A percentile compares a stretch with the other conserved stretches of the same genome.
phyloP scores from a whole-genome alignment of 208 protist genomes.

The Trypanosoma vivax region DNA sequence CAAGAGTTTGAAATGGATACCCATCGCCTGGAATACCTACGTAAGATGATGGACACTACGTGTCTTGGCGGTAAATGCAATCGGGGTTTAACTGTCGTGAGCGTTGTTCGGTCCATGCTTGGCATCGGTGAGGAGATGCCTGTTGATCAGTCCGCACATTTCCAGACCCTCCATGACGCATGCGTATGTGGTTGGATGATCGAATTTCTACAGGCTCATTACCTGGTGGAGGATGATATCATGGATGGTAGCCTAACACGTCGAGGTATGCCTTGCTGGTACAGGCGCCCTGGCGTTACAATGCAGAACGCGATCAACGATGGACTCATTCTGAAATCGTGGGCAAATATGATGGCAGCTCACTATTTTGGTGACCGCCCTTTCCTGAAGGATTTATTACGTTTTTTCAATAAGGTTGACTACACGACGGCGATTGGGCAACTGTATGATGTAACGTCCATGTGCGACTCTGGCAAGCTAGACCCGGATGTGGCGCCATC shows the following conservation, averaged over 20 bases:
- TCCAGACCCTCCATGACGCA: constrained; percentile 77
- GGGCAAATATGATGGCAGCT: constrained; percentile 88
- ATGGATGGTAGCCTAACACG: constrained; percentile 95
- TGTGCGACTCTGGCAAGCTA: constrained; percentile 87
- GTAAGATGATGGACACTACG: constrained; percentile 80
- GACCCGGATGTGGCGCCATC: constrained; percentile 57
- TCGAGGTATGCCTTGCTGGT: constrained; percentile 95
- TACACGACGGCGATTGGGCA: constrained; percentile 95
- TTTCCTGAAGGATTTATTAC: constrained; percentile 86
- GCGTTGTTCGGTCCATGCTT: constrained; percentile 57
- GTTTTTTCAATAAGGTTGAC: constrained; percentile 88
- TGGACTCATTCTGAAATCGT: constrained; percentile 91
- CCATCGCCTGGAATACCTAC: constrained; percentile 64
- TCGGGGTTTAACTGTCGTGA: constrained; percentile 77
- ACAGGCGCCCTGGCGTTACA: constrained; percentile 85
- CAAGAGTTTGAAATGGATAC: constrained; percentile 64
- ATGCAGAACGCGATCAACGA: constrained; percentile 94
- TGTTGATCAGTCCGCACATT: constrained; percentile 1
- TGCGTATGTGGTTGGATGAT: constrained; percentile 93
- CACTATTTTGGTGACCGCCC: constrained; percentile 85
- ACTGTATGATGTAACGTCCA: constrained; percentile 92
- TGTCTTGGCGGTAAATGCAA: constrained; percentile 89
- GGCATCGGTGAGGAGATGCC: too few relatives aligned
- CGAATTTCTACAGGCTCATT: constrained; percentile 94
- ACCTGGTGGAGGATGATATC: constrained; percentile 97